Conservation (phyloP, 768 basidiomycete genomes). For the Kwoniella dejecticola region DNA sequence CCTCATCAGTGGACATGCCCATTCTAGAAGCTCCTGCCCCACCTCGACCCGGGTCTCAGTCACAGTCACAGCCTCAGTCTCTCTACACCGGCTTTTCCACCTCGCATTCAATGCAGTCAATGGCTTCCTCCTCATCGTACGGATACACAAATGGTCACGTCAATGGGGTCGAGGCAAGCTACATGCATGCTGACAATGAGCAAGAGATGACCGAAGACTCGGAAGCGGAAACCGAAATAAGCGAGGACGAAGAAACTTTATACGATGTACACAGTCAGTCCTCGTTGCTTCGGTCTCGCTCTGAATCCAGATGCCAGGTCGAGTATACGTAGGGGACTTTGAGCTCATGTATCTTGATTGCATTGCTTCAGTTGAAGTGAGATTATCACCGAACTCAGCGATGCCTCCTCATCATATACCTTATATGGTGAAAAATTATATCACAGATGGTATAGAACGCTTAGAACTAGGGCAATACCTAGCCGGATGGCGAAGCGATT, state of each 20-base stretch:
- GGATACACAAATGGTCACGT: neutral
- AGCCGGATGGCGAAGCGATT: constrained; percentile 75
- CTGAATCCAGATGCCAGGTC: too few species aligned
- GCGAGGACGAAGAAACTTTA: constrained; percentile 6
- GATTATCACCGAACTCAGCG: too few species aligned
- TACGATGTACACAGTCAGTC: constrained; percentile 10
- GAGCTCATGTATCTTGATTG: too few species aligned
- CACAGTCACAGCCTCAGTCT: neutral
- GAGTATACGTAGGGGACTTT: too few species aligned
- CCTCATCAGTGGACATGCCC: constrained; percentile 6
- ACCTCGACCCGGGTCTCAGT: neutral
- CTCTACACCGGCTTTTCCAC: constrained; percentile 4
- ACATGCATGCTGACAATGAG: neutral
- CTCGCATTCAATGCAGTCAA: constrained; percentile 1
- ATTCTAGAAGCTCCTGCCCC: constrained; percentile 9
- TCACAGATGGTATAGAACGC: neutral
- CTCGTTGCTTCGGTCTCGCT: neutral
- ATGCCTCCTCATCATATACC: neutral
- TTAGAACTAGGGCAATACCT: constrained; percentile 63
- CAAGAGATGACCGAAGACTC: neutral
- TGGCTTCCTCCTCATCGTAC: neutral
- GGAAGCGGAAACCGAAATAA: constrained; percentile 5
- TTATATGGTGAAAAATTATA: neutral
- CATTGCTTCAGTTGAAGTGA: too few species aligned
- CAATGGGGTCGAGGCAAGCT: neutral